Evolutionary conservation across 163 green algal species (phyloP).

Genomic region (Chlorella variabilis): DNA sequence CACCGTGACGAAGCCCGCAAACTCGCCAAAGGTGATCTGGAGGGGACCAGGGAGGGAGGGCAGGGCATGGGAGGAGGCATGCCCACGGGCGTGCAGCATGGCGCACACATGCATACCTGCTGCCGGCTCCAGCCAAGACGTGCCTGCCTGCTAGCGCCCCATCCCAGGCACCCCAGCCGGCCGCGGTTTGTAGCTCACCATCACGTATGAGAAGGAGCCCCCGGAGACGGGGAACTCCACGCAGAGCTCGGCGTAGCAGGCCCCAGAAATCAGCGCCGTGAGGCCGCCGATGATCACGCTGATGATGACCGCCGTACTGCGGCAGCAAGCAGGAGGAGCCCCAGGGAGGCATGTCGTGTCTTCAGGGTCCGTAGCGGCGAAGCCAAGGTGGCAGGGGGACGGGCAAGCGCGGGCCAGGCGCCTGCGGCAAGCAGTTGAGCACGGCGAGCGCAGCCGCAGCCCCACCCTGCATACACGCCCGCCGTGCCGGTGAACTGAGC

Average conservation of each 20-base stretch:
- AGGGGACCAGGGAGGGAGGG: background rate
- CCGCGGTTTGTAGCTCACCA: constrained; percentile 13
- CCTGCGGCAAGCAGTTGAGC: too few species aligned
- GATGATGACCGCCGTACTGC: constrained; percentile 14
- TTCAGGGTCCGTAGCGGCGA: too few species aligned
- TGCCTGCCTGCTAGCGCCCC: too few species aligned
- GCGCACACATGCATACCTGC: too few species aligned
- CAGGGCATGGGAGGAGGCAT: background rate
- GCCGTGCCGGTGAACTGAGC: constrained; percentile 8
- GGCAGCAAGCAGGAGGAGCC: background rate
- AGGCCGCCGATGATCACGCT: constrained; percentile 31
- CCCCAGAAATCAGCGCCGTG: constrained; percentile 1
- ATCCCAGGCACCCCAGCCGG: too few species aligned
- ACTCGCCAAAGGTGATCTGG: constrained; percentile 49
- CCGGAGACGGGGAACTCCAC: constrained; percentile 51
- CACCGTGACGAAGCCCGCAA: constrained; percentile 32
- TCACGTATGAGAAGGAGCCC: constrained; percentile 47
- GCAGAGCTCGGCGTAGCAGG: constrained; percentile 45
- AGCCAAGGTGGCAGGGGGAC: background rate
- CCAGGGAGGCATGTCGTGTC: background rate
- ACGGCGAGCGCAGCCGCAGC: too few species aligned
- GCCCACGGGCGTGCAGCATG: too few species aligned
- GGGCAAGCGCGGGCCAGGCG: too few species aligned
- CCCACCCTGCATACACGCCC: background rate
- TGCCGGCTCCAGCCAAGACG: too few species aligned